These are phyloP conservation scores for Pyrus pyrifolia DNA, from an alignment of 306 rosid species.

Conservation along the genomic window DNA sequence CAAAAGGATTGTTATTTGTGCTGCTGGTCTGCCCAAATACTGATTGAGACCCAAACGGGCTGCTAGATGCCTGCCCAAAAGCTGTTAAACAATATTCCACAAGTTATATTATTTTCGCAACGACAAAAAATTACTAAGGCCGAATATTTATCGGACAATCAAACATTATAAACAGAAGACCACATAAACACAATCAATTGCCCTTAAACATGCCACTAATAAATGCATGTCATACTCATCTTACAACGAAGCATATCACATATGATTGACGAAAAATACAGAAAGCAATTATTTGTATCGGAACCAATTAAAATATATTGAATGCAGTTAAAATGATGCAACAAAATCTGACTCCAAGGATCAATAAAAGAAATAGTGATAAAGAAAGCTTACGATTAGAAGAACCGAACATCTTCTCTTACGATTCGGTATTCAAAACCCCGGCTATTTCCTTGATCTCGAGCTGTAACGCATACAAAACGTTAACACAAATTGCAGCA, in stretches of 20 bases:
- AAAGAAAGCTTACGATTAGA: conserved; percentile 56
- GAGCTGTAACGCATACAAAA: neutral
- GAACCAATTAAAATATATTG: neutral
- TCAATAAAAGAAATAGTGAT: neutral
- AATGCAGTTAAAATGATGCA: neutral
- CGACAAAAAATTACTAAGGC: neutral
- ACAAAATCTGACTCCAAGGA: neutral
- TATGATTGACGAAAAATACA: neutral
- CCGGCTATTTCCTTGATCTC: neutral
- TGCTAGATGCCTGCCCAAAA: conserved; percentile 77
- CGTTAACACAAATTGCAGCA: neutral
- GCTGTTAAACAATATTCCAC: conserved; percentile 43
- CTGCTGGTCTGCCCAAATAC: conserved; percentile 65
- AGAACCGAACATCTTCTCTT: conserved; percentile 61
- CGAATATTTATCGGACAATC: neutral
- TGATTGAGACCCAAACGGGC: conserved; percentile 79
- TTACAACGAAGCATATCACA: neutral
- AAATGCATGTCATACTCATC: neutral
- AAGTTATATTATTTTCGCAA: neutral
- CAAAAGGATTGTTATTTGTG: conserved; percentile 66
- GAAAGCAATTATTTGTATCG: neutral
- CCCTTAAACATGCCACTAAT: neutral
- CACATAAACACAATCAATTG: neutral
- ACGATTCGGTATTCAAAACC: neutral
- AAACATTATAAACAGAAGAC: neutral